Base-by-base conservation (phyloP, 192 early-diverging fungal genomes). In the Podila verticillata region DNA sequence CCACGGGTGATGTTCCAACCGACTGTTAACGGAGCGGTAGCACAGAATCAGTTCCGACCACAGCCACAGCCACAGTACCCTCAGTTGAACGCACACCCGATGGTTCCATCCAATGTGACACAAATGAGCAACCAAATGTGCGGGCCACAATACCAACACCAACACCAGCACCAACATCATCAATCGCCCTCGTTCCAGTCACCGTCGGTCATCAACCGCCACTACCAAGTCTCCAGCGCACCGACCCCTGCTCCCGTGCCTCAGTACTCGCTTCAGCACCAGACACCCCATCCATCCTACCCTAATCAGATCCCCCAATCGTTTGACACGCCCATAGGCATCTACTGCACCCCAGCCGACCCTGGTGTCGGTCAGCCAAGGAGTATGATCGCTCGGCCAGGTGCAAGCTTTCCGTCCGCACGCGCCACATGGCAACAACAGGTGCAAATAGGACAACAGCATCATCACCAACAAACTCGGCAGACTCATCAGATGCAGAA, bases 341-440 rank as follows among this genome's bases (percentile, higher is more conserved):
- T 54, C 51, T 54, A 54, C 51, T n/a, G 51, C 51, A 26, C 7
- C 24, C 51, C 51, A 7, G 22, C 24, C 2, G 20, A 8, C 4
- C 20, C 8, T n/a, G 22, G 24, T 22, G 7, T 54, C 22, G 24
- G 24, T 6, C 51, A 24, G 12, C 39, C 39, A 44, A 44, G 39
- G 13, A 7, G 12, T 72, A 6, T 26, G 31, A 17, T 57, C 49
- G 19, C 54, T 64, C 17, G 54, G 62, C 7, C 70, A 57, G 24
- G 47, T 29, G 9, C 26, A 49, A 31, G 61, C 10, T 39, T 57
- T 68, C 57, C 24, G 36, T 57, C 51, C 60, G 65, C 39, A 10
- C 44, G 64, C 10, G 61, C 72, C 1, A 66, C 64, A 0, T 73
- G 72, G 70, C 62, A 48, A 30, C 70, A 72, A n/a, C 70, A 72